Base-by-base conservation (phyloP, 495 filamentous ascomycete species). In the Trichoderma asperelloides region DNA sequence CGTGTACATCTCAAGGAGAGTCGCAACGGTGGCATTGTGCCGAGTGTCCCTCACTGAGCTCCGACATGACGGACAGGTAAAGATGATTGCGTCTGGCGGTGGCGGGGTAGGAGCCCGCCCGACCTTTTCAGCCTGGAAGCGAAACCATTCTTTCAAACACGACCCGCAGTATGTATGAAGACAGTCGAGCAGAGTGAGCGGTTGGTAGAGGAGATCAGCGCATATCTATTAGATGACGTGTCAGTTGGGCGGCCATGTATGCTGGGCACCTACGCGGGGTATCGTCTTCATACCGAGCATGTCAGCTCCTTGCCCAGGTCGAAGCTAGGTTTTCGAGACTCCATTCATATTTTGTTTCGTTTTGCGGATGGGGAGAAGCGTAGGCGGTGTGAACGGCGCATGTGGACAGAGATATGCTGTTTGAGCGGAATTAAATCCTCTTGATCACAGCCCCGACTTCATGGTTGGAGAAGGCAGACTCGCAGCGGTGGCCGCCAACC, bases 111-210 rank as follows among this genome's bases (percentile, higher is more conserved):
- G 78, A 3, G 78, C 78, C 28, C 76, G 77, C 33, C 80, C 81
- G 72, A 73, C 78, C 68, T 66, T 79, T 67, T 66, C 77, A 23
- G 84, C 82, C 65, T 86, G 82, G 65, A 79, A 88, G 64, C 80
- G 82, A 78, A 98, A 98, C 95, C 95, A 98, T 78, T 93, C 88
- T 78, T 96, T 96, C 68, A 97, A 75, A 74, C 95, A 98, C 37
- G 90, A 89, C 67, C 92, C 95, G 80, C 95, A 98, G 79, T 95
- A 98, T 45, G 93, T 96, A 79, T 98, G 95, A 1, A 98, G 87
- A 75, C 95, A 98, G 81, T 98, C 91, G 74, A 98, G 91, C 68
- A 97, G 89, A 39, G 93, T 97, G 68, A 98, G 86, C 23, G 95
- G 95, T 75, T 97, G 91, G 80, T 91, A 96, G 69, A 98, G 90